Evolutionary conservation across 2,329 filamentous ascomycete species (phyloP), one percentile per base, ranked within the genome.

Genomic region (Neopestalotiopsis sp.): DNA sequence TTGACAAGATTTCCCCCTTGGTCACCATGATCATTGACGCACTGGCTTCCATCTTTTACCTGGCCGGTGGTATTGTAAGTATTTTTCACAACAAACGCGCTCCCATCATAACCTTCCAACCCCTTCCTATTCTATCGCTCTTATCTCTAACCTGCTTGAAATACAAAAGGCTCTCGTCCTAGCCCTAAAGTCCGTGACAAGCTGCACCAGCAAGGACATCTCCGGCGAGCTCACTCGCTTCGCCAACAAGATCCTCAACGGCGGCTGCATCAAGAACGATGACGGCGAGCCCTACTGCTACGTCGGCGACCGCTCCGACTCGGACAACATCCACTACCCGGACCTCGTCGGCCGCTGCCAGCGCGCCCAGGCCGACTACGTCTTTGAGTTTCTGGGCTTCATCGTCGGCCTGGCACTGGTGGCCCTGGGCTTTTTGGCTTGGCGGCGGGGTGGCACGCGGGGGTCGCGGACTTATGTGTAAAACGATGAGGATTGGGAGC

Each of bases 21-120:
- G 72, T 73, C n/a, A 66, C 75, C 24, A 70, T 77, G 66, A 74
- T 61, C 9, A 70, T 70, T 7, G 78, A 79, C 63, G 74, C 69
- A 1, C 68, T 80, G 9, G 75, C 77, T 4, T 73, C 75, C 1
- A 67, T 78, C 9, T 74, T 80, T 62, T 79, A 76, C 57, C 74
- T 79, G 40, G 78, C 78, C 4, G 78, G 74, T 20, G 78, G 72
- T 62, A 79, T 80, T 45, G 77, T 77, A 72, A 72, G 76, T 52
- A 3, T 4, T 28, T 3, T 4, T 28, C 24, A 28, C 24, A 28
- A 28, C 24, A 28, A 28, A 28, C 24, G 24, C 2, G 24, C 24
- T n/a, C 13, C 42, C 42, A 13, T 14, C 73, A 30, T 45, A 24
- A 17, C 40, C n/a, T 20, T 30, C 32, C 28, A 66, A 52, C 5